These are phyloP conservation scores for Melaleuca alternifolia DNA, from an alignment of 345 rosid genomes.

Conservation along the genomic window DNA sequence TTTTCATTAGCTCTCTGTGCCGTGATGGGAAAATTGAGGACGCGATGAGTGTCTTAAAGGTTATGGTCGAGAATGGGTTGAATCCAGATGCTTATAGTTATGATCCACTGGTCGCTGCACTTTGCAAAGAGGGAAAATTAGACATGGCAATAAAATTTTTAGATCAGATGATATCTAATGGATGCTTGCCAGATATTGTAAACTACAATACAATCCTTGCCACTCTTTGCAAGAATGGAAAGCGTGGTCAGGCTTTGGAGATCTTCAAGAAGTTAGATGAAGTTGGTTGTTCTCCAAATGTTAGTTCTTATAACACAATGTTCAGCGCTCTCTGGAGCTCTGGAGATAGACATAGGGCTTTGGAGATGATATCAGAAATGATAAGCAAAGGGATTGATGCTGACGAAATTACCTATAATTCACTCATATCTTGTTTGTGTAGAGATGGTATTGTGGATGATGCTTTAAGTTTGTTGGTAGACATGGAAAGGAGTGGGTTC, in stretches of 20 bases:
- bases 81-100: constrained; percentile 68
- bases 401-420: constrained; percentile 70
- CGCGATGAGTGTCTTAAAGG: constrained; percentile 46
- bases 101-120: constrained; percentile 75
- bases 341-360: constrained; percentile 47
- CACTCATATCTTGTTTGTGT: constrained; percentile 74
- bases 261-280: constrained; percentile 54
- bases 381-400: constrained; percentile 46
- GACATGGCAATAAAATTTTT: constrained; percentile 68
- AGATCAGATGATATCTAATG: constrained; percentile 64
- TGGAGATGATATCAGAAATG: constrained; percentile 63
- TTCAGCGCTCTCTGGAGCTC: constrained; percentile 68
- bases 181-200: constrained; percentile 73
- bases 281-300: constrained; percentile 70
- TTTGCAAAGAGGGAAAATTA: constrained; percentile 59
- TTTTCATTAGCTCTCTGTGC: constrained; percentile 51
- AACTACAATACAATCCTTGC: constrained; percentile 74
- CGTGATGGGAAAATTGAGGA: constrained; percentile 57
- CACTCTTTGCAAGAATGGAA: constrained; percentile 60
- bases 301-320: constrained; percentile 78
- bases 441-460: constrained; percentile 83
- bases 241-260: constrained; percentile 61
- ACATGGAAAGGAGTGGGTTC: constrained; percentile 55
- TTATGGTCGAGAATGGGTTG: constrained; percentile 51
- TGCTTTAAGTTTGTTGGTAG: constrained; percentile 51